These are phyloP conservation scores for Magnaporthiopsis poae DNA, from an alignment of 2,329 filamentous ascomycete species.

Conservation along the genomic window DNA sequence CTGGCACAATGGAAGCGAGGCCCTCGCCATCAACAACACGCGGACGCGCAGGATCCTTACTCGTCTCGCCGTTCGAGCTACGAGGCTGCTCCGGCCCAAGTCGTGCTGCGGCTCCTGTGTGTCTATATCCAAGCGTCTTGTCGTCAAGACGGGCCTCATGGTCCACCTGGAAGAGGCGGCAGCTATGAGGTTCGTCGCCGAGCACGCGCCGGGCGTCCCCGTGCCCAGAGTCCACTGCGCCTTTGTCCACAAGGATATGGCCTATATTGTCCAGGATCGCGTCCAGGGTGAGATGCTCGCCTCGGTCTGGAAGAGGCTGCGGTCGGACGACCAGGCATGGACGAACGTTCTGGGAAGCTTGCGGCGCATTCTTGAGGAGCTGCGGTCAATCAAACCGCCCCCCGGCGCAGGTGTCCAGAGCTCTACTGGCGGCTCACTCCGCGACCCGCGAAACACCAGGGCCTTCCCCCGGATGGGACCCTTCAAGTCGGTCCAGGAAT, in stretches of 20 bases:
- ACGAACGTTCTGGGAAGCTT: constrained; percentile 11
- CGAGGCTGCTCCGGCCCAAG: not conserved
- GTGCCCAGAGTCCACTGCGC: constrained; percentile 34
- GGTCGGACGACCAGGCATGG: constrained; percentile 10
- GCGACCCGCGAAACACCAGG: constrained; percentile 19
- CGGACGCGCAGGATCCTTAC: not conserved
- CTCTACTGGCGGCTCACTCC: constrained; percentile 19
- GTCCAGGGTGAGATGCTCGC: constrained; percentile 18
- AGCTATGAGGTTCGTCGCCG: constrained; percentile 27
- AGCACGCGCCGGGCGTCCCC: constrained; percentile 31
- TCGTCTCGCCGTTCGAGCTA: not conserved
- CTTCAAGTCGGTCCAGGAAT: not conserved
- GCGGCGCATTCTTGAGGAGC: constrained; percentile 3
- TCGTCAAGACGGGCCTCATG: not conserved
- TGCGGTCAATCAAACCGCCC: constrained; percentile 3
- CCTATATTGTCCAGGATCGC: constrained; percentile 38
- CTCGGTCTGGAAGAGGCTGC: constrained; percentile 10
- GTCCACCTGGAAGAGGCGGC: not conserved
- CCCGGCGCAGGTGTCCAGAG: constrained; percentile 10
- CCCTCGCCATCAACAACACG: not conserved
- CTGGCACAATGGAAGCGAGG: not conserved
- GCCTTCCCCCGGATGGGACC: constrained; percentile 1
- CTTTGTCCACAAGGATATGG: constrained; percentile 27
- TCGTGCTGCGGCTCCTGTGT: not conserved
- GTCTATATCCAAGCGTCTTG: not conserved